phyloP scores from a whole-genome alignment of 2,329 filamentous ascomycete genomes.

The Colletotrichum navitas region DNA sequence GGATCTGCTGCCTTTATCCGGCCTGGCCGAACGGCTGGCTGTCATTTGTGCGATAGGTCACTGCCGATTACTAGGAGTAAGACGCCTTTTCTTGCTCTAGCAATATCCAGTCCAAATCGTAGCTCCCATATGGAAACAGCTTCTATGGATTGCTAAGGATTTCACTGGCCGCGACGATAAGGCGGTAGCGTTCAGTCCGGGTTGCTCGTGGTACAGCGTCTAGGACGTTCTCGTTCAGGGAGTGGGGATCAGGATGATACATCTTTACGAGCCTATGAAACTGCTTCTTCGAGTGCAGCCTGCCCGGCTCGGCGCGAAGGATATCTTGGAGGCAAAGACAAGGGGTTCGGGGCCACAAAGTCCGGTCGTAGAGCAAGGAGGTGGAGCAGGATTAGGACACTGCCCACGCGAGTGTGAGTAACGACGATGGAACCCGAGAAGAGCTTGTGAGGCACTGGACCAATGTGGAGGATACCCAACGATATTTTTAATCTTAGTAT shows the following conservation, averaged over 20 bases:
- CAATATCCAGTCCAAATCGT: constrained; percentile 32
- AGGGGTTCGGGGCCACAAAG: constrained; percentile 36
- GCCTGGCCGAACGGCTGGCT: background rate
- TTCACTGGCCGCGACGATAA: constrained; percentile 41
- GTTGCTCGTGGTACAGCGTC: background rate
- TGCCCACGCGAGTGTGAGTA: constrained; percentile 2
- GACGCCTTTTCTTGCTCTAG: background rate
- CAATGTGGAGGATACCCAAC: background rate
- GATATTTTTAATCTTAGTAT: background rate
- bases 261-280: constrained; percentile 44
- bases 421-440: constrained; percentile 13
- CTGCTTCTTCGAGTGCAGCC: constrained; percentile 39
- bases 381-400: background rate
- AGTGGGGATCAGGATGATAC: constrained; percentile 44
- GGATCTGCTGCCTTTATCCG: constrained; percentile 8
- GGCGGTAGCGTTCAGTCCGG: constrained; percentile 40
- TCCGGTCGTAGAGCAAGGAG: background rate
- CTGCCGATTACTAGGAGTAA: background rate
- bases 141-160: constrained; percentile 39
- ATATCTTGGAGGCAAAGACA: constrained; percentile 43
- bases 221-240: background rate
- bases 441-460: background rate
- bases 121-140: constrained; percentile 35
- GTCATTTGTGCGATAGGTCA: background rate
- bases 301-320: constrained; percentile 15